Evolutionary conservation across 2,329 filamentous ascomycete genomes (phyloP), one percentile per base, ranked within the genome.

Genomic region (Cordyceps tenuipes): DNA sequence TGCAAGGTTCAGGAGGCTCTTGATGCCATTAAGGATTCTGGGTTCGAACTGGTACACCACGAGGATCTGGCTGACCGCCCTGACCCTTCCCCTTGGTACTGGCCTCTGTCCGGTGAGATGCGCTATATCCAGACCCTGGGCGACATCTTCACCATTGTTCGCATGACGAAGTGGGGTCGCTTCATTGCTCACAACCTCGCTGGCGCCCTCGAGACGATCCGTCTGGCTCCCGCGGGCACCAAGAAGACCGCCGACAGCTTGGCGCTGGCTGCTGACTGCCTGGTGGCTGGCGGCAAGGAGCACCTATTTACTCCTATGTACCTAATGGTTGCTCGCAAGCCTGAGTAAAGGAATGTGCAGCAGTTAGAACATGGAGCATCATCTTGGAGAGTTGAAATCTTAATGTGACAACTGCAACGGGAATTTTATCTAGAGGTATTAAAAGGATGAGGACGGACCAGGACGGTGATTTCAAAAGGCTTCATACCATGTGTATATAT

Each of bases 261-360:
- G 66, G 90, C 85, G 1, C 71, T 82, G 60, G 91, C 88, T 13
- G 91, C 83, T 3, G 91, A 96, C 72, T 87, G 84, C 62, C 78
- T 96, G 59, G 91, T 96, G 5, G 88, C 87, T 55, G 91, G 92
- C 69, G 91, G 86, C 8, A 84, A 85, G 76, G 80, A 88, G 77
- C 90, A 94, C 75, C 79, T 97, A 48, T 97, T 96, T 76, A 96
- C 91, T 3, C 92, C 92, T 21, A 96, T 96, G 92, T 96, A 95
- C 76, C 77, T 96, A 69, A 95, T 96, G 89, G 84, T 96, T 56
- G 91, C 84, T 60, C 84, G 87, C 74, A 96, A 96, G 79, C 89
- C 91, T n/a, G 59, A 61, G 47, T 60, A 60, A 48, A 19, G 8
- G 17, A 23, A 29, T 21, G 19, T 10, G 21, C 15, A 15, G 15